phyloP scores from a whole-genome alignment of 202 grass and related monocot genomes.

The Hordeum pubiflorum region DNA sequence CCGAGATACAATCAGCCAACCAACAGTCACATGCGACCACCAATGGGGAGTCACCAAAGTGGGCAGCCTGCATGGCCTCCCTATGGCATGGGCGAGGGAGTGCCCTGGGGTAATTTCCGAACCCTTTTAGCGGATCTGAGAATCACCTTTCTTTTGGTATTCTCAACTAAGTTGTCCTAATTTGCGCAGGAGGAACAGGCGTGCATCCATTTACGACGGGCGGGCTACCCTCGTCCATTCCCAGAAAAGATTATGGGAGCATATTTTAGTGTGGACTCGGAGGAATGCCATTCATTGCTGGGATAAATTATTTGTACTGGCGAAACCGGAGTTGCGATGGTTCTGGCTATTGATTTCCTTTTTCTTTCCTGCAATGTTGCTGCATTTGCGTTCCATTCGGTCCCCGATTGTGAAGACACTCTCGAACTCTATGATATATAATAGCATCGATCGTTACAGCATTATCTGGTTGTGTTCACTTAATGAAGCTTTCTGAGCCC shows the following conservation, averaged over 20 bases:
- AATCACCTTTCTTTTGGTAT: background rate
- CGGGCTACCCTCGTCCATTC: conserved; percentile 31
- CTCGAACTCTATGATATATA: conserved; percentile 16
- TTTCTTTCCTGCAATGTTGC: conserved; percentile 22
- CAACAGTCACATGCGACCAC: conserved; percentile 29
- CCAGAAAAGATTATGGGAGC: conserved; percentile 60
- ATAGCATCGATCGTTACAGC: conserved; percentile 23
- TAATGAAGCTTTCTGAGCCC: background rate
- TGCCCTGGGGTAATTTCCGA: conserved; percentile 55
- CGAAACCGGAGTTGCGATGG: conserved; percentile 24
- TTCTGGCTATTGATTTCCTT: conserved; percentile 21
- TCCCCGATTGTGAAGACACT: conserved; percentile 4
- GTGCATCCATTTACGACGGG: conserved; percentile 42
- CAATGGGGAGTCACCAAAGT: conserved; percentile 35
- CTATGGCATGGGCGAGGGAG: conserved; percentile 40
- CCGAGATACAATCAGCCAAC: conserved; percentile 48
- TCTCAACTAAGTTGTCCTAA: background rate
- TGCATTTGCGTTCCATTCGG: conserved; percentile 2
- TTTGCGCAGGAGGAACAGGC: conserved; percentile 34
- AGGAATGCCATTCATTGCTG: conserved; percentile 40
- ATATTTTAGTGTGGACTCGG: conserved; percentile 24
- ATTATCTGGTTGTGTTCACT: background rate
- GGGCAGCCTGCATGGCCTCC: conserved; percentile 33
- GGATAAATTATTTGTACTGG: conserved; percentile 32
- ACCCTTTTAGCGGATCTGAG: background rate